These are phyloP conservation scores for Apophysomyces ossiformis DNA, from an alignment of 371 early-diverging fungal species.

Conservation along the genomic window DNA sequence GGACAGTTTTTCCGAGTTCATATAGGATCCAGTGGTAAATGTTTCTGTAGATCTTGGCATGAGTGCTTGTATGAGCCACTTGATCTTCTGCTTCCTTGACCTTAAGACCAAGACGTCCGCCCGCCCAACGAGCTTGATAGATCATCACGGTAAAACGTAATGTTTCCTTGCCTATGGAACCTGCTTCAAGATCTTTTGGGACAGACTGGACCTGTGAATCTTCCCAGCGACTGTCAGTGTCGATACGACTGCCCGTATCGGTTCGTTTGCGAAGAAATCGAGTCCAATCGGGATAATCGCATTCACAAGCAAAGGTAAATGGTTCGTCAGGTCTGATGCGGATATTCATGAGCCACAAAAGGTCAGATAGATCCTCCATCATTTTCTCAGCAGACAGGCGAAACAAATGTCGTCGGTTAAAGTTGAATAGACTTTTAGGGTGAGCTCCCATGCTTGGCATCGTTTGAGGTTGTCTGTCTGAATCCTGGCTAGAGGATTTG, in stretches of 20 bases:
- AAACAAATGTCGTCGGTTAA: conserved; percentile 39
- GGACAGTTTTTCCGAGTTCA: conserved; percentile 28
- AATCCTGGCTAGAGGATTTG: not conserved
- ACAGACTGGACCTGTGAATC: not conserved
- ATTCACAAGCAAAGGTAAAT: conserved; percentile 35
- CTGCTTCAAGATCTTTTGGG: conserved; percentile 5
- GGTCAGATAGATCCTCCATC: conserved; percentile 31
- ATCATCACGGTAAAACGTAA: conserved; percentile 35
- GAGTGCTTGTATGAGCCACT: conserved; percentile 10
- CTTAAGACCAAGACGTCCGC: conserved; percentile 45
- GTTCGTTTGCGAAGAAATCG: conserved; percentile 16
- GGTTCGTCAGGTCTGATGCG: conserved; percentile 20
- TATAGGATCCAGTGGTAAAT: conserved; percentile 31
- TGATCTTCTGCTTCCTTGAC: conserved; percentile 41
- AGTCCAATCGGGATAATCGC: conserved; percentile 28
- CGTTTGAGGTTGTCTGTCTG: conserved; percentile 3
- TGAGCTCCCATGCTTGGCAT: conserved; percentile 25
- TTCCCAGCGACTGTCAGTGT: conserved; percentile 9
- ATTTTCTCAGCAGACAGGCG: conserved; percentile 32
- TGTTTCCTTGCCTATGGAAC: conserved; percentile 17
- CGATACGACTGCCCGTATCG: conserved; percentile 17
- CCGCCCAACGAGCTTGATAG: conserved; percentile 48
- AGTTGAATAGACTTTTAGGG: conserved; percentile 41
- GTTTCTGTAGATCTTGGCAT: conserved; percentile 27
- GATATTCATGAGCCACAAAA: conserved; percentile 27